Conservation (phyloP, 148 eudicot species). For the Drosera capensis region DNA sequence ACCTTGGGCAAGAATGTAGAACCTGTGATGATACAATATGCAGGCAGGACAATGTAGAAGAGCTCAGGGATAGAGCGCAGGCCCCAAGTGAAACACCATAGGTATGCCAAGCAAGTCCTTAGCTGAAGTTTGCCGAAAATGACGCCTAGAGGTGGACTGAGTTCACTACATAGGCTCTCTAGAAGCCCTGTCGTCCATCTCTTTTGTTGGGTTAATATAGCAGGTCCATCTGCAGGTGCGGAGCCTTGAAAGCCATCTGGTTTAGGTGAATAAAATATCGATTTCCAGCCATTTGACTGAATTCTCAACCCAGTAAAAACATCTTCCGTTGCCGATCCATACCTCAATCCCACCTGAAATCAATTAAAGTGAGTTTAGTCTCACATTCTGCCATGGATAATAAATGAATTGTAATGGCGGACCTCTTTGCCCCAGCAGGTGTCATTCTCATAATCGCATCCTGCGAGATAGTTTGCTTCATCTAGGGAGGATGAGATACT, state of each 20-base stretch:
- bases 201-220: conserved; percentile 14
- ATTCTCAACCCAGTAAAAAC: conserved; percentile 17
- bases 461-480: conserved; percentile 9
- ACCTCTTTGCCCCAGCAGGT: conserved; percentile 21
- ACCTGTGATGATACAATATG: conserved; percentile 16
- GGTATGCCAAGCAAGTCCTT: conserved; percentile 16
- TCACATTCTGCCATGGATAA: too few species aligned
- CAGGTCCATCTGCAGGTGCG: conserved; percentile 15
- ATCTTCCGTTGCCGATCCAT: conserved; percentile 26
- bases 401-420: too few species aligned
- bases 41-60: conserved; percentile 18
- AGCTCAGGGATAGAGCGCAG: conserved; percentile 20
- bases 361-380: too few species aligned
- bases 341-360: conserved; percentile 21
- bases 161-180: conserved; percentile 6
- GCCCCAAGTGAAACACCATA: conserved; percentile 12
- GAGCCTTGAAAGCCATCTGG: conserved; percentile 19
- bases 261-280: conserved; percentile 1
- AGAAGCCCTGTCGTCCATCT: conserved; percentile 29
- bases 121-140: conserved; percentile 11
- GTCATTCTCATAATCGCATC: conserved; percentile 16
- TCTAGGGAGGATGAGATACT: conserved; percentile 6
- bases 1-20: conserved; percentile 22
- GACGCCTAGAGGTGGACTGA: conserved; percentile 9
- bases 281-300: conserved; percentile 22